Conservation (phyloP, 2,329 filamentous ascomycete genomes). For the Cladophialophora immunda region DNA sequence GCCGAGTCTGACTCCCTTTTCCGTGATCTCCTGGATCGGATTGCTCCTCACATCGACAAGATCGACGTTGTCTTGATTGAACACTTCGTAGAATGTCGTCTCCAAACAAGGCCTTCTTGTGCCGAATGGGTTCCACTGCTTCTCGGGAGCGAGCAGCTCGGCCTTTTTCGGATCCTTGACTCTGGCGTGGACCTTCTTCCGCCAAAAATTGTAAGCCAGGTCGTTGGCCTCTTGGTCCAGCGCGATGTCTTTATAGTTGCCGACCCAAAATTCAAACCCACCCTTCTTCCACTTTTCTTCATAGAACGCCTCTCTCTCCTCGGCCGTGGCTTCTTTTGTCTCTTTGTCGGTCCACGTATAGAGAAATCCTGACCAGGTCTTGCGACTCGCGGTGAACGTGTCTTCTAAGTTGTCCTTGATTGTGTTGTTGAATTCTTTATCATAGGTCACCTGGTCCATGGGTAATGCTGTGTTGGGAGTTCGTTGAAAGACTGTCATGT, state of each 20-base stretch:
- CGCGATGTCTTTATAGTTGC: slow-evolving; percentile 61
- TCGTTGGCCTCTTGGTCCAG: slow-evolving; percentile 58
- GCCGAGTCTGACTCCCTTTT: slow-evolving; percentile 50
- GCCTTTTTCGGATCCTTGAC: slow-evolving; percentile 60
- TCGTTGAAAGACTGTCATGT: slow-evolving; percentile 65
- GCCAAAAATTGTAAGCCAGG: slow-evolving; percentile 66
- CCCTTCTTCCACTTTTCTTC: slow-evolving; percentile 60
- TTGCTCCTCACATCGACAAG: slow-evolving; percentile 56
- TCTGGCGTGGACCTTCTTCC: slow-evolving; percentile 59
- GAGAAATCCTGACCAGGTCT: slow-evolving; percentile 55
- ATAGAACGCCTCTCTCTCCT: slow-evolving; percentile 54
- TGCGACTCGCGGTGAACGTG: slow-evolving; percentile 26
- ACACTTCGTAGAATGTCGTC: slow-evolving; percentile 60
- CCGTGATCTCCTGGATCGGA: slow-evolving; percentile 52
- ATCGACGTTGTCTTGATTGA: slow-evolving; percentile 57
- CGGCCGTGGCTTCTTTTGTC: slow-evolving; percentile 52
- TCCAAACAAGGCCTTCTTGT: slow-evolving; percentile 61
- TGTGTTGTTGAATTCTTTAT: slow-evolving; percentile 29
- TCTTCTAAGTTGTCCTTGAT: neutral
- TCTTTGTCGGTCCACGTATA: slow-evolving; percentile 67
- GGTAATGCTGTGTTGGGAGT: slow-evolving; percentile 72
- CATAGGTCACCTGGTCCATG: slow-evolving; percentile 65
- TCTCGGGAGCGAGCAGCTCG: slow-evolving; percentile 62
- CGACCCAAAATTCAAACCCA: slow-evolving; percentile 67
- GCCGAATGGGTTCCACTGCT: slow-evolving; percentile 64